Conservation (phyloP, 768 basidiomycete species). For the Lentinula edodes region DNA sequence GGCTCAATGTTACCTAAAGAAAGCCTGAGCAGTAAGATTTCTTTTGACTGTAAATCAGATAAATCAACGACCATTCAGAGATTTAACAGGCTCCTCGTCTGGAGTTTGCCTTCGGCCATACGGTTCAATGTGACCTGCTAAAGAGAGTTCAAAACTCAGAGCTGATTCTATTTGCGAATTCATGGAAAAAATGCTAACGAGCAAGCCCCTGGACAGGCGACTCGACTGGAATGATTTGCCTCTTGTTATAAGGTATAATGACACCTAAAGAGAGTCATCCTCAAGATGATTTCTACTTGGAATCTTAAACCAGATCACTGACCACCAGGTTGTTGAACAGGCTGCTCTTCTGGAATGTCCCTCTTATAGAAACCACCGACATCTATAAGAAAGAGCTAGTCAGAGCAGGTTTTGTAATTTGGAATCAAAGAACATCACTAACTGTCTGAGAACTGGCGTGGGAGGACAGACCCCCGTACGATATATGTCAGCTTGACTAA, state of each 20-base stretch:
- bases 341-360: neutral
- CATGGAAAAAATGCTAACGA: too few species aligned
- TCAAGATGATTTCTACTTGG: neutral
- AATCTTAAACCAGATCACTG: neutral
- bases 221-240: constrained; percentile 21
- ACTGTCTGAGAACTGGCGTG: constrained; percentile 18
- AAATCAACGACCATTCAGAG: constrained; percentile 25
- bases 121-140: neutral
- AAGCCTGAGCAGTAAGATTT: neutral
- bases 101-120: constrained; percentile 12
- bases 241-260: neutral
- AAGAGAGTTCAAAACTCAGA: too few species aligned
- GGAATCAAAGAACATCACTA: neutral
- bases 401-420: too few species aligned
- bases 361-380: constrained; percentile 25
- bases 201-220: too few species aligned
- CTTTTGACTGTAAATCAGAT: constrained; percentile 5
- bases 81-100: neutral
- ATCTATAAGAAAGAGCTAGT: constrained; percentile 20
- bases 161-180: too few species aligned
- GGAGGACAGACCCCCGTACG: constrained; percentile 15
- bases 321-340: constrained; percentile 3
- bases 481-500: constrained; percentile 13
- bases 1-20: neutral
- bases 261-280: neutral